These are phyloP conservation scores for Heteromeles arbutifolia DNA, from an alignment of 306 rosid genomes.

Conservation along the genomic window DNA sequence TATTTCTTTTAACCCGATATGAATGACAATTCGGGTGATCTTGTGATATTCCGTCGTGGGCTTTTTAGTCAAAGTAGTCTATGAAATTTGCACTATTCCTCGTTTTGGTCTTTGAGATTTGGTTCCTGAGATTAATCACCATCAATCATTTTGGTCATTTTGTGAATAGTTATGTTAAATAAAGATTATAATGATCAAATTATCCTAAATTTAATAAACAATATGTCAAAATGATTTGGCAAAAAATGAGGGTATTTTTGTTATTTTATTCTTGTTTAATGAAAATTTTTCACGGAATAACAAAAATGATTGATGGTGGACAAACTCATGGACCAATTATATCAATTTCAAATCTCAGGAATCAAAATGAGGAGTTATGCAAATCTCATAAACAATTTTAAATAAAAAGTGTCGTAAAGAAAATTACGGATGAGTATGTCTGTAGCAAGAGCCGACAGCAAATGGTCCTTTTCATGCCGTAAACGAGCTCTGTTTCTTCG, in stretches of 20 bases:
- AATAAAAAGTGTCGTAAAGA: too few species aligned
- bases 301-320: too few species aligned
- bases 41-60: too few species aligned
- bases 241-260: too few species aligned
- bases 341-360: too few species aligned
- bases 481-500: background rate
- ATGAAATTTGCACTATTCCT: rapidly evolving
- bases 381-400: rapidly evolving
- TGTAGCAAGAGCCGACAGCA: background rate
- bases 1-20: background rate
- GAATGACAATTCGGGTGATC: background rate
- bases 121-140: rapidly evolving
- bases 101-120: rapidly evolving
- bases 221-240: too few species aligned
- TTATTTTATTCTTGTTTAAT: too few species aligned
- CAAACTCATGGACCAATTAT: rapidly evolving
- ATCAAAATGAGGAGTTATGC: rapidly evolving
- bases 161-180: too few species aligned
- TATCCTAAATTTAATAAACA: too few species aligned
- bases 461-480: background rate
- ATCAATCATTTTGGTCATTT: rapidly evolving
- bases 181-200: too few species aligned
- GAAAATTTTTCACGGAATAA: too few species aligned
- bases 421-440: background rate
- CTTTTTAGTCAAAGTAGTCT: too few species aligned